Percentiles rank a stretch among this genome's conserved stretches.
Evolutionary conservation across 2,329 filamentous ascomycete genomes (phyloP).

Genomic region (Colletotrichum shisoi): DNA sequence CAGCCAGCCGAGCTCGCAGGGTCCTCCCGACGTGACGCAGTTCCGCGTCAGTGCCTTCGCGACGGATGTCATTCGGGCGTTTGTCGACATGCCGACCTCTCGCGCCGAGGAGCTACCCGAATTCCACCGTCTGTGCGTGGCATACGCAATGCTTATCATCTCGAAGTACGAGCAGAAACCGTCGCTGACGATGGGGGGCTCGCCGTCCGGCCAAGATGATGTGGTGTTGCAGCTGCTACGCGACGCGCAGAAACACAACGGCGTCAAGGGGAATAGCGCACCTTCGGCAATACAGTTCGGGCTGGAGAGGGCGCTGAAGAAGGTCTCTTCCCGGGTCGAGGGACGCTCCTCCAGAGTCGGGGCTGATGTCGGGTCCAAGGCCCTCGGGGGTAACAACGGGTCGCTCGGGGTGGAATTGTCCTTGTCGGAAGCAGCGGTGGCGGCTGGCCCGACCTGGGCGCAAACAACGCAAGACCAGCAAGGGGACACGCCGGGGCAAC

Average conservation of each 20-base stretch:
- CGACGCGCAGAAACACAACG: conserved; percentile 32
- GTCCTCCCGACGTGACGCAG: conserved; percentile 21
- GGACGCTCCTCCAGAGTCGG: neutral
- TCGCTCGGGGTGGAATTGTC: neutral
- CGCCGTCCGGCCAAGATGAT: conserved; percentile 6
- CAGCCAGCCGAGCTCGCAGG: conserved; percentile 1
- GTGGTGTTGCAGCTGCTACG: conserved; percentile 30
- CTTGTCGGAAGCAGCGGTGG: neutral
- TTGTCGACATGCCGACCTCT: conserved; percentile 34
- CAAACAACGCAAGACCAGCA: conserved; percentile 13
- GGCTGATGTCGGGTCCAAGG: neutral
- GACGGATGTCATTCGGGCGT: conserved; percentile 32
- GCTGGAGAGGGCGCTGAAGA: conserved; percentile 34
- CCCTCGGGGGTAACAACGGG: neutral
- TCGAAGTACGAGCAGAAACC: conserved; percentile 33
- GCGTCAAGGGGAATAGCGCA: conserved; percentile 26
- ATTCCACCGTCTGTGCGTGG: conserved; percentile 35
- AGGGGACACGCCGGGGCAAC: conserved; percentile 4
- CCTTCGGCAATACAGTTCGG: conserved; percentile 37
- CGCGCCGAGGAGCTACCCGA: conserved; percentile 36
- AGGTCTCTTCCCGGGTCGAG: conserved; percentile 27
- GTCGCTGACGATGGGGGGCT: neutral
- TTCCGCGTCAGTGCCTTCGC: conserved; percentile 31
- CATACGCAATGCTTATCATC: conserved; percentile 38
- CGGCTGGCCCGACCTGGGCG: conserved; percentile 16